Evolutionary conservation across 805 yeast genomes (phyloP), one percentile per base, ranked within the genome.

Genomic region (Nakazawaea molendinolei): DNA sequence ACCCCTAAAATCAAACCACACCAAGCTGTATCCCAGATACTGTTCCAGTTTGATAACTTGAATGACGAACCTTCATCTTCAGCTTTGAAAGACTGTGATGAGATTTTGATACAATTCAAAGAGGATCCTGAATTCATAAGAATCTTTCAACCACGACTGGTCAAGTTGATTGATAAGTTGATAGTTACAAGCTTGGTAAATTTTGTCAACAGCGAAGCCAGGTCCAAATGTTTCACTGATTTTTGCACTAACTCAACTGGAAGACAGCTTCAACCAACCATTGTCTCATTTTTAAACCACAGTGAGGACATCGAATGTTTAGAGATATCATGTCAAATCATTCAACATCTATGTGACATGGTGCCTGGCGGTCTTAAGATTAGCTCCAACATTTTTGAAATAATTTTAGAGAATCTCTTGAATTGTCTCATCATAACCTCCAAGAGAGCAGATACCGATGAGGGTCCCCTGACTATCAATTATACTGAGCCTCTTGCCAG

Each of bases 81-180:
- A 7, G 27, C 24, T 8, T 29, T 38, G 27, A 10, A 28, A 17
- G 27, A 32, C 7, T 38, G 27, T 23, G 18, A 12, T 5, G 16
- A 28, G 14, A 10, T 22, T n/a, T 20, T 37, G 5, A 27, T 9
- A 6, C 30, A 23, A 14, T 32, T 31, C 20, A 15, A 28, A 10
- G 10, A 23, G 3, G 17, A 29, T 15, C 14, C 8, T 5, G 33
- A 28, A 14, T 33, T 38, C 10, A 8, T 20, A 8, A 28, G 28
- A 12, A n/a, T 28, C 8, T 38, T 38, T 5, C 29, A 23, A 18
- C n/a, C 28, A 5, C 32, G 34, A 28, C 34, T 21, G 8, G 22
- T 9, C n/a, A 38, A 33, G 13, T 7, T 38, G 4, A 18, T 33
- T 12, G 37, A 38, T 19, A 38, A 28, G 15, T 20, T 38, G 22